These are phyloP conservation scores for Onygenales sp. DNA, from an alignment of 2,329 filamentous ascomycete species.

Conservation along the genomic window DNA sequence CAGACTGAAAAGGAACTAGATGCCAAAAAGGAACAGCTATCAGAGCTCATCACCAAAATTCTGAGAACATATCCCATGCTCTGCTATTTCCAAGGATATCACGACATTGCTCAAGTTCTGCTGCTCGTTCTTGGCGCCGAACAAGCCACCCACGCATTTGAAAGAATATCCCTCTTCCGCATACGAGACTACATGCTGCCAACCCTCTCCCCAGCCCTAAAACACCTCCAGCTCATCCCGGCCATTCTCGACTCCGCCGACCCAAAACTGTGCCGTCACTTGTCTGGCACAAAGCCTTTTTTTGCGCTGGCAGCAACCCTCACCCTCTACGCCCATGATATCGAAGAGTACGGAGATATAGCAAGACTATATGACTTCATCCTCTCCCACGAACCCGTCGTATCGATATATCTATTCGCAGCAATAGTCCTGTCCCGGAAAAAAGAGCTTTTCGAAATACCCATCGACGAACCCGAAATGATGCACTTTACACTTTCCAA, in stretches of 20 bases:
- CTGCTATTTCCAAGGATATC: slow-evolving; percentile 96
- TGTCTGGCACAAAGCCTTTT: slow-evolving; percentile 73
- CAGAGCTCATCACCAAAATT: slow-evolving; percentile 67
- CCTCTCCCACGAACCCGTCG: slow-evolving; percentile 75
- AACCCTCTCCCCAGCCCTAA: slow-evolving; percentile 66
- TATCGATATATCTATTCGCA: slow-evolving; percentile 85
- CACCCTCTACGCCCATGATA: slow-evolving; percentile 94
- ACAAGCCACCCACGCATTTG: slow-evolving; percentile 53
- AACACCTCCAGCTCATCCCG: slow-evolving; percentile 80
- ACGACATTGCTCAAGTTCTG: slow-evolving; percentile 95
- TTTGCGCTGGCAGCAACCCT: slow-evolving; percentile 90
- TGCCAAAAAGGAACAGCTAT: slow-evolving; percentile 65
- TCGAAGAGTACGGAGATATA: slow-evolving; percentile 81
- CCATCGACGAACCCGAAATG: slow-evolving; percentile 79
- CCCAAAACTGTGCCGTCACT: slow-evolving; percentile 59
- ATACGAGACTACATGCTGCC: slow-evolving; percentile 98
- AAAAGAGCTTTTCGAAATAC: slow-evolving; percentile 76
- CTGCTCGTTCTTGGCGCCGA: slow-evolving; percentile 68
- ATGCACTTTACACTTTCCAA: slow-evolving; percentile 81
- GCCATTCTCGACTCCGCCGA: slow-evolving; percentile 68
- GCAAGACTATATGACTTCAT: slow-evolving; percentile 87
- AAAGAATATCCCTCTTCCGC: slow-evolving; percentile 76
- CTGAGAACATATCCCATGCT: slow-evolving; percentile 74
- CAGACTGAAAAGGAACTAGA: slow-evolving; percentile 60
- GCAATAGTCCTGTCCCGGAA: slow-evolving; percentile 74